phyloP scores from a whole-genome alignment of 2,329 filamentous ascomycete genomes.

The Neonectria magnoliae region DNA sequence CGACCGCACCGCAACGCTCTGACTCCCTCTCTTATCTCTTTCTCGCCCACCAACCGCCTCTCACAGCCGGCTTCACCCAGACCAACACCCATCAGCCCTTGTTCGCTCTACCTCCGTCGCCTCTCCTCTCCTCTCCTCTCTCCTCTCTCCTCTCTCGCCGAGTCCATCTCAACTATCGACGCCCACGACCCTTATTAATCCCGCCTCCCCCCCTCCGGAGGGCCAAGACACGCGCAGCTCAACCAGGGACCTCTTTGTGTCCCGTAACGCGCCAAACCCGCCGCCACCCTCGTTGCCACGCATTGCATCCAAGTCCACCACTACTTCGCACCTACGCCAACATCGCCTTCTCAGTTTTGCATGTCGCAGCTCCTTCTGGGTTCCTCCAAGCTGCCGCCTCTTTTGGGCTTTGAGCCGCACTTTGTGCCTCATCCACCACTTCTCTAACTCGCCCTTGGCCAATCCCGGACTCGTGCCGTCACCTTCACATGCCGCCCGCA shows the following conservation, averaged over 20 bases:
- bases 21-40: constrained; percentile 30
- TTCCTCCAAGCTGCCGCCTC: neutral
- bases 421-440: constrained; percentile 17
- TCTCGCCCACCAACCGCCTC: constrained; percentile 20
- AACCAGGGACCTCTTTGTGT: constrained; percentile 8
- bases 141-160: neutral
- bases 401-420: neutral
- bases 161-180: neutral
- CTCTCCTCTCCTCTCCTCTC: neutral
- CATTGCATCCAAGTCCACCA: neutral
- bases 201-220: neutral
- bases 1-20: neutral
- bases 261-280: constrained; percentile 35
- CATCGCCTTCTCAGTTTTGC: constrained; percentile 11
- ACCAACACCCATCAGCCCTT: constrained; percentile 7
- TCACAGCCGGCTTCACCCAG: constrained; percentile 20
- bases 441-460: constrained; percentile 8
- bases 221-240: constrained; percentile 21
- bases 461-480: constrained; percentile 26
- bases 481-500: constrained; percentile 42
- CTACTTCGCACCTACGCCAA: constrained; percentile 7
- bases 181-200: neutral
- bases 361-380: neutral
- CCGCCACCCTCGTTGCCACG: constrained; percentile 21
- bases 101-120: constrained; percentile 13